Conservation (phyloP, 2,329 filamentous ascomycete species). For the Colletotrichum abscissum region DNA sequence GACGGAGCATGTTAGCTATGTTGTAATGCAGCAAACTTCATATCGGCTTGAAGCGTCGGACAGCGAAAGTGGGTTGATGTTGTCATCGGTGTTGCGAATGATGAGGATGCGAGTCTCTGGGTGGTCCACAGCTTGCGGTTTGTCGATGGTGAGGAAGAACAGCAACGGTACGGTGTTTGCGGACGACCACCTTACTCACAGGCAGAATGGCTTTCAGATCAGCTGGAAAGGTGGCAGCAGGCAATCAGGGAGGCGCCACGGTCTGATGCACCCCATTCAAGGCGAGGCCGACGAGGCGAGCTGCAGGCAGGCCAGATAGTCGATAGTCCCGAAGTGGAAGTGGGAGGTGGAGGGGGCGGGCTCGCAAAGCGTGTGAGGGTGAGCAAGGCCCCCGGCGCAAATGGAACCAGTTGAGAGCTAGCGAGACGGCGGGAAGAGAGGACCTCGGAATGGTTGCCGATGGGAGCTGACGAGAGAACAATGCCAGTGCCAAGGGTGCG, state of each 20-base stretch:
- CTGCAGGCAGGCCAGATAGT: constrained; percentile 32
- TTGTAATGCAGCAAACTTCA: constrained; percentile 15
- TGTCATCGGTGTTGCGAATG: constrained; percentile 19
- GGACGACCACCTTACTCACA: constrained; percentile 15
- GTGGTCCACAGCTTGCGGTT: constrained; percentile 14
- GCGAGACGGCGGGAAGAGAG: not conserved
- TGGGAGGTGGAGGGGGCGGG: constrained; percentile 17
- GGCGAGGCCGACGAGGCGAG: constrained; percentile 19
- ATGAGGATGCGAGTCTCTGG: constrained; percentile 8
- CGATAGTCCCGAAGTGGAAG: constrained; percentile 13
- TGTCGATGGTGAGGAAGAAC: not conserved
- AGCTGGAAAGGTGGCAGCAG: constrained; percentile 4
- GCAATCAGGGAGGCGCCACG: not conserved
- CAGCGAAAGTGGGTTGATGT: constrained; percentile 1
- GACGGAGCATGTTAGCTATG: constrained; percentile 35
- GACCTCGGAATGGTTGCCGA: not conserved
- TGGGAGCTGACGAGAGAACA: not conserved
- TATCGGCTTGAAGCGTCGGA: constrained; percentile 12
- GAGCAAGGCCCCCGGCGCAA: constrained; percentile 32
- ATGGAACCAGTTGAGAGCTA: constrained; percentile 2
- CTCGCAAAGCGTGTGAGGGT: not conserved
- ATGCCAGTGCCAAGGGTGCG: not conserved
- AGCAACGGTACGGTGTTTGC: not conserved
- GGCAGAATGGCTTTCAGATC: constrained; percentile 21
- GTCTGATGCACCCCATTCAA: constrained; percentile 25